Conservation (phyloP, 306 rosid genomes). For the Mucuna pruriens region DNA sequence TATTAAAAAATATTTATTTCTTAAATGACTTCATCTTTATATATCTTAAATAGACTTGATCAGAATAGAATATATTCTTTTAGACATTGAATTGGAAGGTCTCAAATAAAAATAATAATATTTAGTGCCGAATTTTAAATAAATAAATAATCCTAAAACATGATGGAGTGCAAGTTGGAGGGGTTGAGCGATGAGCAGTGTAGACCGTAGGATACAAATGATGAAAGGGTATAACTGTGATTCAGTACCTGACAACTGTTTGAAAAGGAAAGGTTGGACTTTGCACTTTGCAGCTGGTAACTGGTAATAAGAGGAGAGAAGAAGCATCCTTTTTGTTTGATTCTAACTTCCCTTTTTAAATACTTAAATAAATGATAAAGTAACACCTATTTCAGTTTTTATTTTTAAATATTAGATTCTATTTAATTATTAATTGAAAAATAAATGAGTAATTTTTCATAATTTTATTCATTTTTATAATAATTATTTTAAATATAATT, state of each 20-base stretch:
- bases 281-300: slow-evolving; percentile 29
- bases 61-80: neutral
- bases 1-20: neutral
- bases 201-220: neutral
- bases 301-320: neutral
- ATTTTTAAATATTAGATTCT: too few relatives aligned
- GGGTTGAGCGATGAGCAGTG: neutral
- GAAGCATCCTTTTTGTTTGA: neutral
- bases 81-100: neutral
- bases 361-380: neutral
- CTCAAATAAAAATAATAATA: neutral
- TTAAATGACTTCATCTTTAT: too few relatives aligned
- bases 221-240: slow-evolving; percentile 14
- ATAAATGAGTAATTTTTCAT: too few relatives aligned
- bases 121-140: neutral
- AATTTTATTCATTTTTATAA: too few relatives aligned
- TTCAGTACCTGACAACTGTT: slow-evolving; percentile 32
- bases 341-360: neutral
- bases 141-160: neutral
- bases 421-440: too few relatives aligned
- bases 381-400: neutral
- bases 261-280: slow-evolving; percentile 18
- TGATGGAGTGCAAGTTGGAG: neutral
- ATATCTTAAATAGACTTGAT: neutral
- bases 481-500: too few relatives aligned